Conservation (phyloP, 441 rosid species). For the Syzygium malaccense region DNA sequence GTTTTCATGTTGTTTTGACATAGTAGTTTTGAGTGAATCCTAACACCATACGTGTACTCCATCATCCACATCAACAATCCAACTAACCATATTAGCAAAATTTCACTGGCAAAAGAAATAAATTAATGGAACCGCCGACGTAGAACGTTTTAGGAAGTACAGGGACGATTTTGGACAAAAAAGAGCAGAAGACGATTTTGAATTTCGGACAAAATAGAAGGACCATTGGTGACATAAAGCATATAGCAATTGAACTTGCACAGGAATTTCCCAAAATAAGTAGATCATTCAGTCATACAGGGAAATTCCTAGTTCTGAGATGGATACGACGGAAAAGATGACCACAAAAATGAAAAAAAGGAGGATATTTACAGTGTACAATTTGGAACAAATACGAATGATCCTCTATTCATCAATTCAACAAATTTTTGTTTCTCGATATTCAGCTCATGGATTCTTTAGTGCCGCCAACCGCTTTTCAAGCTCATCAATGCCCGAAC, state of each 20-base stretch:
- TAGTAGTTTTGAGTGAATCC: too few species aligned
- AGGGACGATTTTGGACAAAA: too few species aligned
- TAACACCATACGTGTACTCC: too few species aligned
- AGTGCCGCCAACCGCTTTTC: constrained; percentile 91
- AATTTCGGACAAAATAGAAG: too few species aligned
- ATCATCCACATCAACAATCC: too few species aligned
- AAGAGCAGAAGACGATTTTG: too few species aligned
- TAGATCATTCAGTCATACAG: neutral
- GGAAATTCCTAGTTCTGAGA: neutral
- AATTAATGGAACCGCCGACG: too few species aligned
- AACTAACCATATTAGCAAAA: too few species aligned
- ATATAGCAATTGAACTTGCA: neutral
- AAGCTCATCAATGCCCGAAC: constrained; percentile 67
- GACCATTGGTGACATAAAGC: neutral
- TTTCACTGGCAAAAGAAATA: too few species aligned
- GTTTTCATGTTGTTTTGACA: too few species aligned
- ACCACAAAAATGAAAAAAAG: neutral
- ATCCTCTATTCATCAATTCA: neutral
- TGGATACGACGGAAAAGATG: neutral
- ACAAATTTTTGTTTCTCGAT: neutral
- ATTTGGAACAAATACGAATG: neutral
- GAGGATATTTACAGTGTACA: constrained; percentile 11
- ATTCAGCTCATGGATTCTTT: constrained; percentile 44
- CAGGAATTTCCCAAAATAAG: neutral
- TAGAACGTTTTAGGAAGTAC: too few species aligned